These are phyloP conservation scores for Schizothecium vesticola DNA, from an alignment of 495 filamentous ascomycete genomes.

Conservation along the genomic window DNA sequence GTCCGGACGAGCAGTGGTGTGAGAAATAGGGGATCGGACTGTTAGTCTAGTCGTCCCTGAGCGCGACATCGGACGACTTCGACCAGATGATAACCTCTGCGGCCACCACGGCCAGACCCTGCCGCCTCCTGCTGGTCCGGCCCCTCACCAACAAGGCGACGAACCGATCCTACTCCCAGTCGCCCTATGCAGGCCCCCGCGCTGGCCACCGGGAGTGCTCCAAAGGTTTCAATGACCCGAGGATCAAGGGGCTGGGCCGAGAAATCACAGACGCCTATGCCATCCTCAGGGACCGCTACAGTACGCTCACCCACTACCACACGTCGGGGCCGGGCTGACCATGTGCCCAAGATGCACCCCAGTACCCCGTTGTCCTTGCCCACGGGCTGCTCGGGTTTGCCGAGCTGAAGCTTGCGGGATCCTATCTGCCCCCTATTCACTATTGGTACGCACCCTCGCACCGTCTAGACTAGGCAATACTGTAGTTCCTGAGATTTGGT, in stretches of 20 bases:
- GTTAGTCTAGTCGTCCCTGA: neutral
- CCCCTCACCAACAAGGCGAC: neutral
- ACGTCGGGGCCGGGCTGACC: neutral
- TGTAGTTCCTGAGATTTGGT: too few relatives aligned
- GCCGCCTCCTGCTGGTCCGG: neutral
- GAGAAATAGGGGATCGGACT: neutral
- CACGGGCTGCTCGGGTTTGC: slow-evolving; percentile 92
- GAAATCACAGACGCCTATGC: slow-evolving; percentile 10
- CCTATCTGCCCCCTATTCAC: slow-evolving; percentile 66
- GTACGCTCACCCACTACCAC: neutral
- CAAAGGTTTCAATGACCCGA: neutral
- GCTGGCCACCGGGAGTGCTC: neutral
- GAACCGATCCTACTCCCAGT: neutral
- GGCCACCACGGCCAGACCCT: neutral
- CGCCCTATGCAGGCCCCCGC: neutral
- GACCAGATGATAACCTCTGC: neutral
- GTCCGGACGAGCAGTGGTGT: neutral
- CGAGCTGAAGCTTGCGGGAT: slow-evolving; percentile 67
- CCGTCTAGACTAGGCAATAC: neutral
- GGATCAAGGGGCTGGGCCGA: neutral
- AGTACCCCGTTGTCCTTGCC: slow-evolving; percentile 73
- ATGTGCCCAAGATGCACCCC: slow-evolving; percentile 47
- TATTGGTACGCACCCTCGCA: slow-evolving; percentile 57
- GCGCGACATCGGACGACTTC: neutral
- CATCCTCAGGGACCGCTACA: slow-evolving; percentile 5